phyloP scores from a whole-genome alignment of 495 filamentous ascomycete species.

The Wilcoxina mikolae region DNA sequence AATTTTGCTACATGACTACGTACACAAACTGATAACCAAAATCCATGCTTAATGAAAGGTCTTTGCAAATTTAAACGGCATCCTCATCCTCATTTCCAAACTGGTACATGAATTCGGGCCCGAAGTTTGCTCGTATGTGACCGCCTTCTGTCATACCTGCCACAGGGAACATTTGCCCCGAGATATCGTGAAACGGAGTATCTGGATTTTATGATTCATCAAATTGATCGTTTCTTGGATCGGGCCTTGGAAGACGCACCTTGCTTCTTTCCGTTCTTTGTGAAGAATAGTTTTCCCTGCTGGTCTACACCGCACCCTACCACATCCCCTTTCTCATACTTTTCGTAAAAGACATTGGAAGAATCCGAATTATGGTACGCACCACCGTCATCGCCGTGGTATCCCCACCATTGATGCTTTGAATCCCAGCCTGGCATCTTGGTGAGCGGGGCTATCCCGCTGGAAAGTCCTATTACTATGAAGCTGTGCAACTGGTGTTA shows the following conservation, averaged over 20 bases:
- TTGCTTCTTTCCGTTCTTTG: background rate
- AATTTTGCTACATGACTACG: too few species aligned
- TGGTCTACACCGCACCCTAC: background rate
- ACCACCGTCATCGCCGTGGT: background rate
- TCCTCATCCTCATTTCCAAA: too few species aligned
- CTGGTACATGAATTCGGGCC: too few species aligned
- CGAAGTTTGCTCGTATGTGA: too few species aligned
- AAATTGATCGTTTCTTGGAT: too few species aligned
- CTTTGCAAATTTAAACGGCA: too few species aligned
- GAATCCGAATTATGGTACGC: background rate
- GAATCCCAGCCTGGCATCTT: background rate
- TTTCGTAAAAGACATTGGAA: background rate
- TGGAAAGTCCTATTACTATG: background rate
- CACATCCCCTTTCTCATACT: background rate
- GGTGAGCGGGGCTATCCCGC: background rate
- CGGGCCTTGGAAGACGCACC: background rate
- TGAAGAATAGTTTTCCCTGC: background rate
- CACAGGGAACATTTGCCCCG: too few species aligned
- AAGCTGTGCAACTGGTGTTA: background rate
- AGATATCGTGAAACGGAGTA: too few species aligned
- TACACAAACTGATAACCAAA: too few species aligned
- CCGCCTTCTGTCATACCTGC: too few species aligned
- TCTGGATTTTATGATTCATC: too few species aligned
- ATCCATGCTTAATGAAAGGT: too few species aligned
- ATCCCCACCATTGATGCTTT: background rate